Evolutionary conservation across 805 yeast species (phyloP).

Genomic region (Nakazawaea anatomiae): DNA sequence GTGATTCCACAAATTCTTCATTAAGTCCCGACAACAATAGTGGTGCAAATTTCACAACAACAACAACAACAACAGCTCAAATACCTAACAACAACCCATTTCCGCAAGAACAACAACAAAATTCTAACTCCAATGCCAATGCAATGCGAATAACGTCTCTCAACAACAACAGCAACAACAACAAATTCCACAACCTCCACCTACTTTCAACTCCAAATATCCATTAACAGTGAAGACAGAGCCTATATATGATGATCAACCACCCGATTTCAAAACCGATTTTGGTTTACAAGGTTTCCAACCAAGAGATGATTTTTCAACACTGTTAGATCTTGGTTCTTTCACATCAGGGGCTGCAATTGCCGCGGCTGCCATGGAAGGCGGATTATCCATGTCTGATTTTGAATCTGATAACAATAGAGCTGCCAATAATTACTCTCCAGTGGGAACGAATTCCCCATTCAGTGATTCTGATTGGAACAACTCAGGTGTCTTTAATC

Average conservation of each 20-base stretch:
- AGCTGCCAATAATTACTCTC: conserved; percentile 1
- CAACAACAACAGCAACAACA: not conserved
- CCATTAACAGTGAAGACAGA: conserved; percentile 1
- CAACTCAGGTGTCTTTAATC: not conserved
- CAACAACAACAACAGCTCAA: not conserved
- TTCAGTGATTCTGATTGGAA: conserved; percentile 11
- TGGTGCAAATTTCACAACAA: no score
- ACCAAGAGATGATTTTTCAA: conserved; percentile 3
- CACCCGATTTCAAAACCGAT: not conserved
- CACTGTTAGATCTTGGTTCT: conserved; percentile 19
- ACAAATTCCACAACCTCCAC: not conserved
- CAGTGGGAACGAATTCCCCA: conserved; percentile 9
- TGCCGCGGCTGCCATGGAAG: conserved; percentile 24
- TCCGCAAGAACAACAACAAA: not conserved
- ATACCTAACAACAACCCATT: not conserved
- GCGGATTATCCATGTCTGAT: conserved; percentile 23
- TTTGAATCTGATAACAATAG: conserved; percentile 15
- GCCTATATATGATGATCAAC: not conserved
- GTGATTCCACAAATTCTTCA: conserved; percentile 1
- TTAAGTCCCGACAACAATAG: conserved; percentile 1
- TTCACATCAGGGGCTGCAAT: conserved; percentile 25
- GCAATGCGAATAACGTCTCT: no score
- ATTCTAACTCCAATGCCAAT: no score
- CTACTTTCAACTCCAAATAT: not conserved
- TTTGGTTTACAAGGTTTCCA: conserved; percentile 3